Base-by-base conservation (phyloP, 148 eudicot species). In the Drosera capensis region DNA sequence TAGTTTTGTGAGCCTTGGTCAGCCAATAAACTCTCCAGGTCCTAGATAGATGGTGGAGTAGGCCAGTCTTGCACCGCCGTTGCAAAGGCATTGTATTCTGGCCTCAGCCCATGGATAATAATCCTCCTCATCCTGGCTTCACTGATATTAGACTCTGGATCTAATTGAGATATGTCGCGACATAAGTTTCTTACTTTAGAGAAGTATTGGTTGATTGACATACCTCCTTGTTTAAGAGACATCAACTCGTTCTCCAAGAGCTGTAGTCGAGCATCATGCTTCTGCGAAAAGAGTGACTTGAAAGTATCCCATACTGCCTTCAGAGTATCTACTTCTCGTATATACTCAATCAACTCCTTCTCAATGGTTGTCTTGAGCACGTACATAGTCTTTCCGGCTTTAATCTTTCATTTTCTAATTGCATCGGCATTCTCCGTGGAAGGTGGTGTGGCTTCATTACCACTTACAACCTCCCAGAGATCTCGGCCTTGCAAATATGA, bases 121-220 rank as follows among this genome's bases (percentile, higher is more conserved):
- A 54, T 54, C 38, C 58, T 28, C 21, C 20, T 55, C 28, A 55
- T 43, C 20, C 42, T 55, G 28, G 50, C 8, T 30, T 43, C 41
- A 1, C 24, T 26, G 29, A 54, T 54, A 9, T 8, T 6, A 29
- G 40, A 5, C 2, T 37, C 2, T 3, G 14, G 40, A 37, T 26
- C 29, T 23, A 49, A 48, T 14, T 49, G 19, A 9, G 41, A 16
- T 9, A 49, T 31, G 19, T 31, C 40, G 2, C 3, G 14, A 22
- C 42, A 30, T 22, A 49, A 2, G 0, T 35, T 17, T 19, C 15
- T 47, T 15, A 2, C 37, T 28, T 28, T 28, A 28, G 6, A 3
- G 31, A 28, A 28, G 31, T 28, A 28, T 28, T 28, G 31, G 9
- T 28, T 28, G 6, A 28, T 9, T 3, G 31, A 3, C 31, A 28